Base-by-base conservation (phyloP, 2,329 filamentous ascomycete genomes). In the Aotearoamyces nothofagi region DNA sequence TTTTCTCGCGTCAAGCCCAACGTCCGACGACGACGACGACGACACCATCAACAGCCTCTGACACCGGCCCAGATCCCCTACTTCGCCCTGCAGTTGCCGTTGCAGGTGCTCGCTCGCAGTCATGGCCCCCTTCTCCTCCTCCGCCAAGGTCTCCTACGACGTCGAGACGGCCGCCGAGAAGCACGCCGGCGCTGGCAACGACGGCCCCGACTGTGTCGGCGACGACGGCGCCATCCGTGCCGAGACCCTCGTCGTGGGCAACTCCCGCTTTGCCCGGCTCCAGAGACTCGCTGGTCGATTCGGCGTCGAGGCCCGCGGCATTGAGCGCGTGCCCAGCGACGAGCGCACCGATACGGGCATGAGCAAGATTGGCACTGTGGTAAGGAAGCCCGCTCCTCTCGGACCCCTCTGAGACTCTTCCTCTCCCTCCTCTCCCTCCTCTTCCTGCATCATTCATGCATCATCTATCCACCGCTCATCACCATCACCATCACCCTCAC, bases 291-390 rank as follows among this genome's bases (percentile, higher is more conserved):
- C 73, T 0, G 71, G 65, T 24, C 70, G 62, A 41, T 60, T 77
- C 37, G 67, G 73, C 23, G 66, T 84, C 31, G 78, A 86, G 53
- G 70, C 79, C 54, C 59, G 78, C 45, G 78, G 78, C 30, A 80
- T 84, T 34, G 78, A 84, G 54, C 64, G 78, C 26, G 78, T 83
- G 17, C 77, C 76, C 0, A 67, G 69, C 30, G 60, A 75, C 42
- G 78, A 83, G 55, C 58, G 76, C 40, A 72, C 63, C 5, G 72
- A 80, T 49, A 65, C 56, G 19, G 69, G 66, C 14, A 62, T 78
- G 50, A 56, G 66, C 43, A 78, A 80, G 41, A 66, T 80, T 36
- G 69, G 71, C 28, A 82, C 76, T 15, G 68, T 83, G 69, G 76
- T 80, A 60, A 48, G 63, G 52, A 11, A 19, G 6, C 14, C 15